A percentile compares a stretch with the other conserved stretches of the same genome.
These are phyloP conservation scores for Trypanosoma mega DNA, from an alignment of 208 protist species.

Conservation along the genomic window DNA sequence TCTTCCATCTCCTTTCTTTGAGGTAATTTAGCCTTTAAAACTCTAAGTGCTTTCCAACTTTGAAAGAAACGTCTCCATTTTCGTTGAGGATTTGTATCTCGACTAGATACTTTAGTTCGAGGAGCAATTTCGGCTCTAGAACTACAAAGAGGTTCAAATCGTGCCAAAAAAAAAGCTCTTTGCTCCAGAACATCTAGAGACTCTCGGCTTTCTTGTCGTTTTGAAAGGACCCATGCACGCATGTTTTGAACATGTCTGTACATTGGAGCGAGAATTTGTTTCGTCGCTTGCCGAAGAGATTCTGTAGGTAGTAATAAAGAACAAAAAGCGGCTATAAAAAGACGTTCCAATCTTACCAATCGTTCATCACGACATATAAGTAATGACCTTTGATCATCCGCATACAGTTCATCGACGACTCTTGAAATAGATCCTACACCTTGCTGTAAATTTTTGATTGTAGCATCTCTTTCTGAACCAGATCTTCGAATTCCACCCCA, in stretches of 20 bases:
- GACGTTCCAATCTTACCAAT: conserved; percentile 67
- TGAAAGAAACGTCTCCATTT: conserved; percentile 84
- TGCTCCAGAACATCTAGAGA: conserved; percentile 58
- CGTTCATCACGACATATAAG: conserved; percentile 70
- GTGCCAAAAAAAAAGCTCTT: conserved; percentile 66
- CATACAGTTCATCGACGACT: conserved; percentile 74
- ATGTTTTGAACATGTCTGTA: conserved; percentile 73
- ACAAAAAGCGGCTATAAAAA: conserved; percentile 84
- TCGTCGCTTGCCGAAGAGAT: conserved; percentile 37
- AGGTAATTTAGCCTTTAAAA: conserved; percentile 68
- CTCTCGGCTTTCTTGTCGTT: conserved; percentile 65
- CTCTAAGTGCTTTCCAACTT: conserved; percentile 74
- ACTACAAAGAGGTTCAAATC: conserved; percentile 71
- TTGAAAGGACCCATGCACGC: conserved; percentile 74
- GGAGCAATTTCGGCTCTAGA: conserved; percentile 2
- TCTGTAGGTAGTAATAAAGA: conserved; percentile 64
- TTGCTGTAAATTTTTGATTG: conserved; percentile 83
- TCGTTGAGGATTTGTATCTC: conserved; percentile 36
- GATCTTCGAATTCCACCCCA: conserved; percentile 54
- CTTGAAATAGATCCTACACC: conserved; percentile 69
- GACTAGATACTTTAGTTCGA: conserved; percentile 11
- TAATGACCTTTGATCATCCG: conserved; percentile 59
- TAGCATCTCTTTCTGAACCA: conserved; percentile 67
- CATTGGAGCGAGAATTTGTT: conserved; percentile 44
- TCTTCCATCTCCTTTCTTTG: conserved; percentile 52